Evolutionary conservation across 805 yeast species (phyloP).

Genomic region (Candida nitratophila): DNA sequence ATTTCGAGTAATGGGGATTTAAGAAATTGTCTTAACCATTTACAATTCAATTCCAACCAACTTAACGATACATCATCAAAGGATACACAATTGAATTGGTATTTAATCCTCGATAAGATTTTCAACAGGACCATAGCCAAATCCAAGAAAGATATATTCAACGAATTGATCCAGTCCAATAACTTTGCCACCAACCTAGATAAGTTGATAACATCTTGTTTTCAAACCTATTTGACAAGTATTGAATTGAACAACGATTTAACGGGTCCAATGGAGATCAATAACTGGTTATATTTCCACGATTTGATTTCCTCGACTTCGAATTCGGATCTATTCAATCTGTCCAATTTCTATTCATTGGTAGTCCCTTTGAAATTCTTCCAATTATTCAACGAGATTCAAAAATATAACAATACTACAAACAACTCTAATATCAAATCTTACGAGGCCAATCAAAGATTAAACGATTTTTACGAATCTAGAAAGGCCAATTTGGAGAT

Average conservation of each 20-base stretch:
- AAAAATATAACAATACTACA: slow-evolving; percentile 18
- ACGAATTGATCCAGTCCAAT: slow-evolving; percentile 39
- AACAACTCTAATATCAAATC: slow-evolving; percentile 2
- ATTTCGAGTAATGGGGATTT: slow-evolving; percentile 75
- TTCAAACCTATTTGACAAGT: slow-evolving; percentile 53
- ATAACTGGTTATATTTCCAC: slow-evolving; percentile 73
- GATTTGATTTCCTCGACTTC: slow-evolving; percentile 31
- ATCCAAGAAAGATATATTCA: slow-evolving; percentile 41
- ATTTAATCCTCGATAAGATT: slow-evolving; percentile 48
- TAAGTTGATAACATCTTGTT: slow-evolving; percentile 65
- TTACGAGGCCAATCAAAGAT: slow-evolving; percentile 20
- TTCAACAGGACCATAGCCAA: slow-evolving; percentile 46
- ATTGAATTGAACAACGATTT: slow-evolving; percentile 61
- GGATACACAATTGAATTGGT: slow-evolving; percentile 66
- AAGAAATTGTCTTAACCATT: slow-evolving; percentile 73
- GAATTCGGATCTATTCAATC: background rate
- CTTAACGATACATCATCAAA: slow-evolving; percentile 25
- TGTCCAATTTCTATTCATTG: slow-evolving; percentile 11
- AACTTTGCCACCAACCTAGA: slow-evolving; percentile 45
- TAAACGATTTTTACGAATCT: slow-evolving; percentile 33
- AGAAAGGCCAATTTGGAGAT: slow-evolving; percentile 27
- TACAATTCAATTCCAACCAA: slow-evolving; percentile 56
- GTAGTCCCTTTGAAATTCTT: slow-evolving; percentile 56
- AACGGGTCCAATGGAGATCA: slow-evolving; percentile 47
- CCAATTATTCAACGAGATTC: slow-evolving; percentile 56